Percentiles rank a stretch among this genome's conserved stretches.
These are phyloP conservation scores for Grifola frondosa DNA, from an alignment of 1,284 basidiomycete species.

Conservation along the genomic window DNA sequence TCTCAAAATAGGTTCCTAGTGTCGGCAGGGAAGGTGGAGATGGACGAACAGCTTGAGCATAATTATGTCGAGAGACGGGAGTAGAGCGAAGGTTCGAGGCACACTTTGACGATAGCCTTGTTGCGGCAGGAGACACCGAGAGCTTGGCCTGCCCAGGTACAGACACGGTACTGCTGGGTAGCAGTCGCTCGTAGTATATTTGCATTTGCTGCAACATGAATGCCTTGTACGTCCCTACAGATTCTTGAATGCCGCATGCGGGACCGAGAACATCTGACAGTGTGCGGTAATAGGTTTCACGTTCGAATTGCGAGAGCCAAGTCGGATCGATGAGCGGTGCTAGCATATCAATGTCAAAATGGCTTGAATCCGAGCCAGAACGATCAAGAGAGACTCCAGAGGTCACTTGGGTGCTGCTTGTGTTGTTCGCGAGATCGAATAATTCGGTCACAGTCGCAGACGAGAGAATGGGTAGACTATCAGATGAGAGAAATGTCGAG, in stretches of 20 bases:
- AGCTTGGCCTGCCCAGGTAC: not conserved
- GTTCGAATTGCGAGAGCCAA: conserved; percentile 45
- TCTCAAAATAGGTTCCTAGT: not conserved
- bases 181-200: conserved; percentile 43
- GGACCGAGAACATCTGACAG: conserved; percentile 49
- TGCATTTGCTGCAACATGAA: conserved; percentile 51
- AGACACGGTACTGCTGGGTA: conserved; percentile 11
- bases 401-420: too few species aligned
- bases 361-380: too few species aligned
- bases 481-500: too few species aligned
- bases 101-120: too few species aligned
- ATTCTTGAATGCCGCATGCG: conserved; percentile 47
- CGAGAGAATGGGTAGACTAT: too few species aligned
- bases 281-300: conserved; percentile 49
- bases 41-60: not conserved
- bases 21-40: too few species aligned
- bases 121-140: too few species aligned
- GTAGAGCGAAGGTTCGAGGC: not conserved
- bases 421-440: too few species aligned
- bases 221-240: conserved; percentile 50
- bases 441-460: too few species aligned
- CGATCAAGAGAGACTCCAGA: too few species aligned
- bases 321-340: conserved; percentile 5
- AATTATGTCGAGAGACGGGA: not conserved
- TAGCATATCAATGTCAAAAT: conserved; percentile 10